Percentiles rank a stretch among this genome's conserved stretches.
Conservation (phyloP, 2,329 filamentous ascomycete species). For the Ceratocystiopsis brevicomis region DNA sequence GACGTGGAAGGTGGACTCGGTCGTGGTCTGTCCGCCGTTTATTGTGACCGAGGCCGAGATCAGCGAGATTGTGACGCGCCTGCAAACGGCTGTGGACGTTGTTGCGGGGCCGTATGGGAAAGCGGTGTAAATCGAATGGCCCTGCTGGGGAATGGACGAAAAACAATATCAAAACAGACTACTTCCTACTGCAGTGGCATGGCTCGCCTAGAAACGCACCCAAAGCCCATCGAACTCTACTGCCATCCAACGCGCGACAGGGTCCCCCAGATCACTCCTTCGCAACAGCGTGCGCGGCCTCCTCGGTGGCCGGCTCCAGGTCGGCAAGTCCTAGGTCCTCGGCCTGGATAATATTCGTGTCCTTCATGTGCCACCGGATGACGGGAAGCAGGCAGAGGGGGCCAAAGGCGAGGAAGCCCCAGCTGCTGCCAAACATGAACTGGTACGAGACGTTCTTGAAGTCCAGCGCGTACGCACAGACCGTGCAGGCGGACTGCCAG, state of each 20-base stretch:
- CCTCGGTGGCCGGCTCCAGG: background rate
- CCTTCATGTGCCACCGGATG: background rate
- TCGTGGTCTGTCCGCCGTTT: background rate
- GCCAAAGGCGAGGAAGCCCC: background rate
- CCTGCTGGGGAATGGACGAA: no score
- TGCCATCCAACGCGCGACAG: no score
- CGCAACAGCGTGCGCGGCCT: background rate
- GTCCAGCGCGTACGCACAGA: background rate
- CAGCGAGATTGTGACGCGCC: background rate
- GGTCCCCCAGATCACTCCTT: background rate
- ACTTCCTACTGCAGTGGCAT: no score
- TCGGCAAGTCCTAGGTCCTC: background rate
- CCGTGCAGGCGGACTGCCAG: conserved; percentile 1
- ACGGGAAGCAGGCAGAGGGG: background rate
- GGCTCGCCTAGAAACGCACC: no score
- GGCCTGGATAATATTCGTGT: background rate
- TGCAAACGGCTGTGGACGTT: background rate
- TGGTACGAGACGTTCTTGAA: conserved; percentile 1
- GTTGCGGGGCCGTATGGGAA: background rate
- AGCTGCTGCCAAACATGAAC: conserved; percentile 1
- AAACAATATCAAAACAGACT: no score
- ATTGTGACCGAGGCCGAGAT: background rate
- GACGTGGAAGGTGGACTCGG: background rate
- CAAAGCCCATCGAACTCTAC: no score
- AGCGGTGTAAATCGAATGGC: background rate